These are phyloP conservation scores for Cyclanthera cordifolia DNA, from an alignment of 306 rosid genomes.

Conservation along the genomic window DNA sequence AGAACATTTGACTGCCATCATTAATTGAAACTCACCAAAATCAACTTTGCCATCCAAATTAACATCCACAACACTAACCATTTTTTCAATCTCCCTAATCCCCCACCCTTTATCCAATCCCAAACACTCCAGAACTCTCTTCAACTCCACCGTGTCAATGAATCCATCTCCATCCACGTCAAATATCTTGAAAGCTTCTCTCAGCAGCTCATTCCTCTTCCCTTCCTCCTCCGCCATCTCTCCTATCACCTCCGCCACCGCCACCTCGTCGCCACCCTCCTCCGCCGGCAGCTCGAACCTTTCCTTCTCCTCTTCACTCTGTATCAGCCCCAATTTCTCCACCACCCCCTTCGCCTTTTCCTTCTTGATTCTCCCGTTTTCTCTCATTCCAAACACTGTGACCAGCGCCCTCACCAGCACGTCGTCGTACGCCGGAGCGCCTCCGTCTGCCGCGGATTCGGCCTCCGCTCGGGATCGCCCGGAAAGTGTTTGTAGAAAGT, in stretches of 20 bases:
- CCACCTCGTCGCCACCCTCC: slow-evolving; percentile 21
- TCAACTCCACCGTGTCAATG: slow-evolving; percentile 76
- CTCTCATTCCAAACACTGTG: slow-evolving; percentile 76
- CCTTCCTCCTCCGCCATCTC: slow-evolving; percentile 33
- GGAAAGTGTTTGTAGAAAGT: slow-evolving; percentile 38
- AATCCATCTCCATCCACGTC: slow-evolving; percentile 87
- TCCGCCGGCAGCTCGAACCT: slow-evolving; percentile 34
- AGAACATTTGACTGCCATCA: slow-evolving; percentile 40
- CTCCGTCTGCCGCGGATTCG: background rate
- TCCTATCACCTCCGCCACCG: slow-evolving; percentile 57
- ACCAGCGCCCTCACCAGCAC: slow-evolving; percentile 45
- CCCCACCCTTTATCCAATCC: slow-evolving; percentile 84
- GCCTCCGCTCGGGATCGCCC: background rate
- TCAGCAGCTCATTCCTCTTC: slow-evolving; percentile 39
- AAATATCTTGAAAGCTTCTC: slow-evolving; percentile 70
- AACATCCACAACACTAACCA: slow-evolving; percentile 71
- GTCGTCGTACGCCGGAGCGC: background rate
- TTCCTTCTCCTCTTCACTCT: slow-evolving; percentile 25
- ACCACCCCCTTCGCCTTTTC: slow-evolving; percentile 54
- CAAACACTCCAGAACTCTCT: slow-evolving; percentile 79
- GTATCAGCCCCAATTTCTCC: slow-evolving; percentile 62
- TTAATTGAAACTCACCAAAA: slow-evolving; percentile 63
- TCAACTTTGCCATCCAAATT: slow-evolving; percentile 86
- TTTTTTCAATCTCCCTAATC: slow-evolving; percentile 54
- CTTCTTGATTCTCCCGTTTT: slow-evolving; percentile 67